Base-by-base conservation (phyloP, 768 basidiomycete genomes). In the Tulasnella sp. region DNA sequence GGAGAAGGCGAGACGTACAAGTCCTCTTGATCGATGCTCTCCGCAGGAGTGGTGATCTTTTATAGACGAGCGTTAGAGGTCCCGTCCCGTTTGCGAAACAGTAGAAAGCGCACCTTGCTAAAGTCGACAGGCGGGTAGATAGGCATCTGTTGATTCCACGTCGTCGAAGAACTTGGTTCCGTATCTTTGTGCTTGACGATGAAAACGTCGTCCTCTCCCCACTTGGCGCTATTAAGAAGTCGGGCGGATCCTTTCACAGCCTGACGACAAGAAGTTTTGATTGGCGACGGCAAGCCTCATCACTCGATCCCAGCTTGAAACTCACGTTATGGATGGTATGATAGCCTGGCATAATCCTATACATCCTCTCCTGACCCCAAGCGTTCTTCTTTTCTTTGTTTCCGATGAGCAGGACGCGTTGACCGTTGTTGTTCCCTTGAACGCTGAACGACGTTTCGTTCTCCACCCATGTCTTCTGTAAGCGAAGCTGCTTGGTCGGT, bases 121-220 rank as follows among this genome's bases (percentile, higher is more conserved):
- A 71, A 71, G n/a, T 71, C 70, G 32, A 71, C 42, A n/a, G 70
- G 70, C 20, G 70, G 70, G 16, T 39, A 39, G 37, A 71, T 44
- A n/a, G 70, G 42, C 70, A 71, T 13, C 70, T 71, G 70, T 44
- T 39, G 70, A 23, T 71, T 71, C 70, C 70, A 71, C 18, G 70
- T 71, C 16, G 70, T 39, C 7, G 70, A 71, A 11, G 37, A 39
- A 16, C 37, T 39, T 23, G 42, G 35, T 32, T 71, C 70, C 13
- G 70, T 71, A 44, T 71, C 70, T 35, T 71, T 71, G 11, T 32
- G 32, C 37, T 44, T 13, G 13, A 71, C 15, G 35, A 71, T 26
- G 42, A 26, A 71, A 44, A 71, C 35, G 32, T 71, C 70, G 23
- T 71, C 37, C 32, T 71, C 70, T 20, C 70, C 70, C 70, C 70